Base-by-base conservation (phyloP, 2,329 filamentous ascomycete genomes). In the Ophiostoma sp. region DNA sequence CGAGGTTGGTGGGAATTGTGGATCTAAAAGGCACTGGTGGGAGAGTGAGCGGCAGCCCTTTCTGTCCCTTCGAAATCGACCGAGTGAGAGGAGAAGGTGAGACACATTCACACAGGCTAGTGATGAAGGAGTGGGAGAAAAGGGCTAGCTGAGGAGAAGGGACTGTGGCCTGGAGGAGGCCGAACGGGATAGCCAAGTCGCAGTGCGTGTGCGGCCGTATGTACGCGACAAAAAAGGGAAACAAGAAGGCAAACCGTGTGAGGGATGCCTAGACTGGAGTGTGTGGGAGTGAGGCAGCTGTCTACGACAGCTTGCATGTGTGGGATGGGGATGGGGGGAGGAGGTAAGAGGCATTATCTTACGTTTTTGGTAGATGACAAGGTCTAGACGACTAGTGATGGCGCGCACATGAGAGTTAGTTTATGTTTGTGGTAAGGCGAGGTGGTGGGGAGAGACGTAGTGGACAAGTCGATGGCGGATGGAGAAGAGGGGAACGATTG, bases 1-100 rank as follows among this genome's bases (percentile, higher is more conserved):
- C 25, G 63, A 59, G 59, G 57, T 39, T 72, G 64, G 73, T 61
- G 48, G 45, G 59, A 73, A 73, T 36, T 73, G 72, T 75, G 72
- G 72, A 69, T 17, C 50, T 33, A 61, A 45, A 48, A 33, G 22
- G 45, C 15, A 28, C 28, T 36, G 59, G 15, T 70, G 25, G 50
- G 63, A 50, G 69, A 69, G 63, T 64, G 61, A 74, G 57, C 31
- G 33, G 69, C 50, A 52, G 57, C 45, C 6, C n/a, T 33, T 50
- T 70, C 50, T 61, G 57, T 36, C 6, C n/a, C 28, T 50, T 70
- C 17, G 31, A 15, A 73, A 42, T 19, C 36, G 28, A 42, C 45
- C 22, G 45, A 45, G 68, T 42, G 72, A 68, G 59, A 50, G 42
- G 39, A 50, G 55, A 71, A 50, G 50, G 69, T 57, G 15, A 68